These are phyloP conservation scores for Clitopilus passeckerianus DNA, from an alignment of 768 basidiomycete genomes.

Conservation along the genomic window DNA sequence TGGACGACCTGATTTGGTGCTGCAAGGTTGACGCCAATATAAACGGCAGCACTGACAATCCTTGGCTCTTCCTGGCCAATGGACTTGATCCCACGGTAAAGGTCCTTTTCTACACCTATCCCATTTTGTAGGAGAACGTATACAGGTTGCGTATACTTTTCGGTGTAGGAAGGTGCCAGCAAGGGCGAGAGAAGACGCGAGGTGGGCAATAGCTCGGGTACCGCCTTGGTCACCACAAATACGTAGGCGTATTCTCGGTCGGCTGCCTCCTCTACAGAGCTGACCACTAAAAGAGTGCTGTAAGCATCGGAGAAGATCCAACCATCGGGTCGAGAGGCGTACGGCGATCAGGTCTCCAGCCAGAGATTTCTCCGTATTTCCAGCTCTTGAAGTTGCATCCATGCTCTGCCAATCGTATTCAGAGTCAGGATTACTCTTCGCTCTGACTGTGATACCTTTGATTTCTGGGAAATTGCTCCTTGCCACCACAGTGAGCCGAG, in stretches of 20 bases:
- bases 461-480: conserved; percentile 57
- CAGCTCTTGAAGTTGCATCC: conserved; percentile 54
- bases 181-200: conserved; percentile 52
- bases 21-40: conserved; percentile 48
- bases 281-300: conserved; percentile 40
- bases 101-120: conserved; percentile 61
- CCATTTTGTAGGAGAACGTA: conserved; percentile 72
- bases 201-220: conserved; percentile 61
- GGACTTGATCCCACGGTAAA: conserved; percentile 46
- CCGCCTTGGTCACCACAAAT: conserved; percentile 62
- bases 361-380: conserved; percentile 52
- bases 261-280: conserved; percentile 52
- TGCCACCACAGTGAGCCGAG: conserved; percentile 67
- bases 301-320: background rate
- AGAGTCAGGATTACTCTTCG: background rate
- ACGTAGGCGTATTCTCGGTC: conserved; percentile 62
- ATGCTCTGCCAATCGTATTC: conserved; percentile 25
- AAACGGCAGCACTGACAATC: conserved; percentile 52
- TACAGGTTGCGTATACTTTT: conserved; percentile 43
- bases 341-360: conserved; percentile 67
- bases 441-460: background rate
- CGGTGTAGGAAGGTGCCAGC: conserved; percentile 41
- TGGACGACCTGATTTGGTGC: conserved; percentile 47
- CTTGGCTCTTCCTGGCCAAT: conserved; percentile 37
- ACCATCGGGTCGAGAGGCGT: conserved; percentile 14